Conservation (phyloP, 257 asterid genomes). For the Plectranthus barbatus region DNA sequence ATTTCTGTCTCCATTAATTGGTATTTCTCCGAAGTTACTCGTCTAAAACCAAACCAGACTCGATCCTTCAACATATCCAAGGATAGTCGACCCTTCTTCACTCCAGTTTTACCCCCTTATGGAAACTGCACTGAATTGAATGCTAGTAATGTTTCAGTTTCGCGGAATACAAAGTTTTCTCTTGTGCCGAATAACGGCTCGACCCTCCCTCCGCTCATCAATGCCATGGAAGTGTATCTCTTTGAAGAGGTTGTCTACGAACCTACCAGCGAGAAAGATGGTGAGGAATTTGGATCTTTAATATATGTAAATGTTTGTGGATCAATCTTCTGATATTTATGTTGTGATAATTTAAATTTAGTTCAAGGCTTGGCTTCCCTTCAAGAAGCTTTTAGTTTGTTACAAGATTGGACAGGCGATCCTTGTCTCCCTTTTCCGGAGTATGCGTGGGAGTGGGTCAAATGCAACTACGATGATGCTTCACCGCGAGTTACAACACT, state of each 20-base stretch:
- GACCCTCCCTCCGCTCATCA: constrained; percentile 60
- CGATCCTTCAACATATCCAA: constrained; percentile 33
- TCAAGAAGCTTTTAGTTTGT: constrained; percentile 7
- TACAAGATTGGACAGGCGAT: constrained; percentile 49
- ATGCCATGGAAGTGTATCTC: constrained; percentile 43
- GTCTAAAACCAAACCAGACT: constrained; percentile 19
- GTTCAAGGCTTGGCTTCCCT: constrained; percentile 28
- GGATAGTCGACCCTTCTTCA: constrained; percentile 8
- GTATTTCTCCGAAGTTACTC: constrained; percentile 49
- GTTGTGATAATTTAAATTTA: background rate
- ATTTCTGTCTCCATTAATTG: constrained; percentile 26
- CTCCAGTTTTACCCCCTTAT: constrained; percentile 31
- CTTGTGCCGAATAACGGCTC: constrained; percentile 4
- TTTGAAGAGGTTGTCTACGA: constrained; percentile 14
- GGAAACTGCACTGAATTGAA: constrained; percentile 2
- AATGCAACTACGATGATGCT: no score
- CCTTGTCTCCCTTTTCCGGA: constrained; percentile 25
- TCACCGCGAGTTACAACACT: constrained; percentile 36
- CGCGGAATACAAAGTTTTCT: background rate
- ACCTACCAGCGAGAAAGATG: constrained; percentile 31
- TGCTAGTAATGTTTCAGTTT: constrained; percentile 9
- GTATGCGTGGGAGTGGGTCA: constrained; percentile 12
- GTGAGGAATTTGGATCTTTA: constrained; percentile 15
- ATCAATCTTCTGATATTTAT: no score
- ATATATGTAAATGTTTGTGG: no score